A percentile compares a stretch with the other conserved stretches of the same genome.
Evolutionary conservation across 345 rosid species (phyloP).

Genomic region (Eucalyptus rudis): DNA sequence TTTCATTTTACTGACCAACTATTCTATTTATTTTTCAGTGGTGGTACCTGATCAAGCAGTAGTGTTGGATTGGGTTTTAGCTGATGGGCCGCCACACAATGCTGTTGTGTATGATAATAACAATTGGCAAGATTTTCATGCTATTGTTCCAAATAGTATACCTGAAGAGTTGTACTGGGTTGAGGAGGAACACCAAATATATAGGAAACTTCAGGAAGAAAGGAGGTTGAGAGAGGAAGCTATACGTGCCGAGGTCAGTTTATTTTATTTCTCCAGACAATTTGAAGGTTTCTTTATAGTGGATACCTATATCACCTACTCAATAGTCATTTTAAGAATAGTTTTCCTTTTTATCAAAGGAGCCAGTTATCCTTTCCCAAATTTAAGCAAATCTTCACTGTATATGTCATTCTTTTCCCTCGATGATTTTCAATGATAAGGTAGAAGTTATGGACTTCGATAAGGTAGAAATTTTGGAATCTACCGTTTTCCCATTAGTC

Average conservation of each 20-base stretch:
- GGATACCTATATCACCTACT: neutral
- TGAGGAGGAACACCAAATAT: conserved; percentile 60
- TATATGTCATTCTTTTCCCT: neutral
- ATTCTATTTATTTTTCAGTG: conserved; percentile 26
- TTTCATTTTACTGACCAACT: neutral
- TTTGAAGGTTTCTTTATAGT: neutral
- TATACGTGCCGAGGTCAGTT: conserved; percentile 55
- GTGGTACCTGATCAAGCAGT: conserved; percentile 46
- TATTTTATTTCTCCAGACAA: neutral
- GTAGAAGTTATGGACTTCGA: neutral
- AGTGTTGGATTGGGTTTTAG: conserved; percentile 86
- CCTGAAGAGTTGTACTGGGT: conserved; percentile 54
- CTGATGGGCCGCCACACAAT: conserved; percentile 75
- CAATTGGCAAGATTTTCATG: conserved; percentile 60
- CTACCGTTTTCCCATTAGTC: neutral
- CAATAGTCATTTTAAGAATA: neutral
- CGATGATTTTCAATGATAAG: neutral
- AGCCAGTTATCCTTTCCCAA: neutral
- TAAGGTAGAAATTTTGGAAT: neutral
- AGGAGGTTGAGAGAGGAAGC: conserved; percentile 66
- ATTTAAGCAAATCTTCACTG: neutral
- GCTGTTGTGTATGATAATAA: conserved; percentile 74
- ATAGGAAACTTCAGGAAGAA: conserved; percentile 54
- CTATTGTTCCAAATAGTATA: conserved; percentile 34
- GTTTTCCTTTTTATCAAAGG: neutral